Percentiles rank a stretch among this genome's conserved stretches.
Conservation (phyloP, 1,284 basidiomycete genomes). For the Mycena citricolor region DNA sequence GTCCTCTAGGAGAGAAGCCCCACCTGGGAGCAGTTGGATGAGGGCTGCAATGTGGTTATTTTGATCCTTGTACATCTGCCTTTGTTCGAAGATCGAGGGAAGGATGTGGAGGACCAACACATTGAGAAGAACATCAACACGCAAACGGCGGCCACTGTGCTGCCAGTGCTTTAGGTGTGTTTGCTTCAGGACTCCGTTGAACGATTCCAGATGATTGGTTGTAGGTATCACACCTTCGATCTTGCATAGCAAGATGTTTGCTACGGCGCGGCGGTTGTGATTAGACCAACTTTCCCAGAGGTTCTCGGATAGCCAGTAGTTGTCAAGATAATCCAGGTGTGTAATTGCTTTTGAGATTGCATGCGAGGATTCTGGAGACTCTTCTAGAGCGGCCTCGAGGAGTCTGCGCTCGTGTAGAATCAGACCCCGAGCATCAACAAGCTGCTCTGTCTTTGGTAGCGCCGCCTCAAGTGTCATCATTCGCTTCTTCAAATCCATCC, state of each 20-base stretch:
- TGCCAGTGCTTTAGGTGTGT: not conserved
- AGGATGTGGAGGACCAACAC: not conserved
- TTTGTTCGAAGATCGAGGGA: not conserved
- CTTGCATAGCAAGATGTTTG: not conserved
- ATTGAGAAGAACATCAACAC: not conserved
- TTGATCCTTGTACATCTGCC: too few species aligned
- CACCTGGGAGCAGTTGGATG: too few species aligned
- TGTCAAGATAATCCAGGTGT: not conserved
- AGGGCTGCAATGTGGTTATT: too few species aligned
- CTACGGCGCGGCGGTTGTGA: not conserved
- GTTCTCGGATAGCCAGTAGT: not conserved
- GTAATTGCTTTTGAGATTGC: not conserved
- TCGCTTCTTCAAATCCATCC: slow-evolving; percentile 1
- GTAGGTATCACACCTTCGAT: not conserved
- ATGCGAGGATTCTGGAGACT: not conserved
- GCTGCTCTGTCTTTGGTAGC: too few species aligned
- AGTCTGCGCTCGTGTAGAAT: too few species aligned
- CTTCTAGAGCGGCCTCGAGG: not conserved
- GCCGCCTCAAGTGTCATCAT: too few species aligned
- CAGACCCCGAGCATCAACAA: too few species aligned
- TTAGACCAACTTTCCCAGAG: slow-evolving; percentile 3
- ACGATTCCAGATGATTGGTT: slow-evolving; percentile 1
- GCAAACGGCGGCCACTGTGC: not conserved
- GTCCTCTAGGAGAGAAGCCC: too few species aligned
- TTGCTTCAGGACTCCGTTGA: slow-evolving; percentile 1